Evolutionary conservation across 1,139 yeast genomes (phyloP), one percentile per base, ranked within the genome.

Genomic region (Sugiyamaella paludigena): DNA sequence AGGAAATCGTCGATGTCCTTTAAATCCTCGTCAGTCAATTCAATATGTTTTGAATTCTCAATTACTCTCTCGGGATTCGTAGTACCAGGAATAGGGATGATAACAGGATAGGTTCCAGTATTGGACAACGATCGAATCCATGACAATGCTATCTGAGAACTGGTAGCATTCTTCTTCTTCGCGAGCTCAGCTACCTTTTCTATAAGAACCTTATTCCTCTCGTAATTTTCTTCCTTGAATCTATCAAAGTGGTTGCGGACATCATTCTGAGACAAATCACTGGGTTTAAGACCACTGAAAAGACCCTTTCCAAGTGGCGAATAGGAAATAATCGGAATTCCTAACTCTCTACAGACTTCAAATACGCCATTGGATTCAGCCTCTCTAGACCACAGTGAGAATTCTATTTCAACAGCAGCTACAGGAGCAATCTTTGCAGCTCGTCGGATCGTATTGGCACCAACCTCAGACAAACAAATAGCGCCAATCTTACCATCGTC

Each of bases 271-370:
- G 80, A 76, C 40, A 81, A 62, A 47, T 75, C 77, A 4, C 70
- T 69, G 4, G 68, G 58, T 39, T 70, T 77, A 50, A 80, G 76
- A 49, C 92, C 94, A 7, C 94, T 83, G 52, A 88, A 75, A 50
- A 81, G 68, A 0, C 96, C 96, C 60, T 86, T 75, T n/a, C 88
- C 83, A 53, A 88, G 73, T 36, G 96, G 96, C 27, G 95, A 84
- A 68, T 88, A 87, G 27, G 91, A 87, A 53, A 85, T 70, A 34
- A 87, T 71, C 7, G 92, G 84, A 49, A 87, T 76, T n/a, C 71
- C 72, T 35, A 77, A 71, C 51, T 81, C 83, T n/a, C 67, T 71
- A 52, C 80, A 75, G 4, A 72, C 66, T 12, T 73, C 75, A 53
- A 83, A 76, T 16, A 84, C 75, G 1, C 91, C 95, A 59, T 84